Conservation (phyloP, 2,329 filamentous ascomycete species). For the Tolypocladium sp. region DNA sequence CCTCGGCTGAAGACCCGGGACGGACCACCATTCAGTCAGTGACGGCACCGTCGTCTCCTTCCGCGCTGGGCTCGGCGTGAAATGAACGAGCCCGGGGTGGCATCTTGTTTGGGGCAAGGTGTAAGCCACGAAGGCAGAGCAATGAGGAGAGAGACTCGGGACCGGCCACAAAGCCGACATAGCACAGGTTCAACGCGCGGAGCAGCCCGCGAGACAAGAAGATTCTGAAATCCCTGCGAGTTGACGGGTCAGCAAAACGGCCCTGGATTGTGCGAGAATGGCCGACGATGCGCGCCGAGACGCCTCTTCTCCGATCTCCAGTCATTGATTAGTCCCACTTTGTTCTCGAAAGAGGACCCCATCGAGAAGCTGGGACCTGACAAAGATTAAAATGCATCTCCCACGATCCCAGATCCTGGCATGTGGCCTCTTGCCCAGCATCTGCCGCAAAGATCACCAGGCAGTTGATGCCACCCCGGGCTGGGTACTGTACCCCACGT, state of each 20-base stretch:
- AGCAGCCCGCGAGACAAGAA: background rate
- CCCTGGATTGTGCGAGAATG: background rate
- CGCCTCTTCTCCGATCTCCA: background rate
- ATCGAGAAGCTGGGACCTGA: background rate
- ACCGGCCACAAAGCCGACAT: background rate
- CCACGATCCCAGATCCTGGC: background rate
- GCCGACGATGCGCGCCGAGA: background rate
- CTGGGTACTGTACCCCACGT: background rate
- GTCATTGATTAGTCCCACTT: background rate
- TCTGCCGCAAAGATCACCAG: background rate
- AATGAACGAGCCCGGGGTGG: background rate
- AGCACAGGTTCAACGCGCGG: background rate
- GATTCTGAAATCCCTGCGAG: background rate
- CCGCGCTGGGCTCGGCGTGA: background rate
- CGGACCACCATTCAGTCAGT: background rate
- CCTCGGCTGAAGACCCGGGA: background rate
- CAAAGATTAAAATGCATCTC: background rate
- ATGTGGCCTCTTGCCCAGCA: background rate
- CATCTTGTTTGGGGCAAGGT: background rate
- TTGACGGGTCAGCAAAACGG: background rate
- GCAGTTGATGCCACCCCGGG: background rate
- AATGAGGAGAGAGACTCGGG: background rate
- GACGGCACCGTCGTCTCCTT: background rate
- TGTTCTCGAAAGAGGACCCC: background rate
- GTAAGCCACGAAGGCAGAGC: background rate